Percentiles rank a stretch among this genome's conserved stretches.
phyloP scores from a whole-genome alignment of 2,329 filamentous ascomycete genomes.

The Botryotinia calthae region DNA sequence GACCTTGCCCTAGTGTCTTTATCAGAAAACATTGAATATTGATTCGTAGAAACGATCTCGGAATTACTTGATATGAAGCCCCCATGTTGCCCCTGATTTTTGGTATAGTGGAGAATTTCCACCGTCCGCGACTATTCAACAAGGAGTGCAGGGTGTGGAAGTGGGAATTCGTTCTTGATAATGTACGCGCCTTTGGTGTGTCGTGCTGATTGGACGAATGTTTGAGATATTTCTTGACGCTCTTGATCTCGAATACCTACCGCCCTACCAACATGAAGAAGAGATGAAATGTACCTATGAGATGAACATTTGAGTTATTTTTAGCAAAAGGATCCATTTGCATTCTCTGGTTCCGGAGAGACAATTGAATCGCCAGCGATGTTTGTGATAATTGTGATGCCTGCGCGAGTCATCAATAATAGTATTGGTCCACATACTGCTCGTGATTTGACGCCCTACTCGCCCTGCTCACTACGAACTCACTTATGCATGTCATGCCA shows the following conservation, averaged over 20 bases:
- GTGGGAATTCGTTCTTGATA: neutral
- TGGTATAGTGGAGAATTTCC: neutral
- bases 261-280: neutral
- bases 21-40: neutral
- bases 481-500: neutral
- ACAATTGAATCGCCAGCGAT: neutral
- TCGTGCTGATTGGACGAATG: neutral
- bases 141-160: neutral
- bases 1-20: neutral
- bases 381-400: neutral
- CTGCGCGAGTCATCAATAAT: neutral
- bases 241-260: neutral
- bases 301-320: neutral
- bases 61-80: neutral
- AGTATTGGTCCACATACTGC: neutral
- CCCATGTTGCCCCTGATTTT: neutral
- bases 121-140: neutral
- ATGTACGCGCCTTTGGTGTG: neutral
- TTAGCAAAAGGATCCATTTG: neutral
- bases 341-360: neutral
- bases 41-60: conserved; percentile 5
- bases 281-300: neutral
- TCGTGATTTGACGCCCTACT: conserved; percentile 4
- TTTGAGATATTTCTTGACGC: neutral
- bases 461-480: neutral